A percentile compares a stretch with the other conserved stretches of the same genome.
Conservation (phyloP, 2,329 filamentous ascomycete species). For the Calonectria honghensis region DNA sequence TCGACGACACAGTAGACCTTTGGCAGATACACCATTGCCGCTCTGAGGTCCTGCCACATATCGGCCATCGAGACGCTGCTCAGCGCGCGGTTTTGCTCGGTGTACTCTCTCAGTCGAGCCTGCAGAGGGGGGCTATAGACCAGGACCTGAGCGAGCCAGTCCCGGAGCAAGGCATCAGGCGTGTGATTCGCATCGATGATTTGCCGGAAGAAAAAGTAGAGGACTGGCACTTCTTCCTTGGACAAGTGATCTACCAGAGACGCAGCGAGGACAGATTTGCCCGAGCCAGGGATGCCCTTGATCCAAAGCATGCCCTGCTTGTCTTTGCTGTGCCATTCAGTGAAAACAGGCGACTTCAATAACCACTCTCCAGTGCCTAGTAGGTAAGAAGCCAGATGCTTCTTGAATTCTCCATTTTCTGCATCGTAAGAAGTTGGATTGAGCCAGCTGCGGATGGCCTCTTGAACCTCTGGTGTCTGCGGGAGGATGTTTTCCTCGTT, state of each 20-base stretch:
- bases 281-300: constrained; percentile 60
- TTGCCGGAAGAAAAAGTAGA: constrained; percentile 62
- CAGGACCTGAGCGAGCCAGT: constrained; percentile 59
- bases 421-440: constrained; percentile 45
- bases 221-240: constrained; percentile 47
- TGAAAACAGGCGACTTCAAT: constrained; percentile 25
- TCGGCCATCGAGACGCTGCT: constrained; percentile 43
- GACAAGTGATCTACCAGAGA: constrained; percentile 46
- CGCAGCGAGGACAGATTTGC: constrained; percentile 59
- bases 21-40: constrained; percentile 49
- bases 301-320: constrained; percentile 47
- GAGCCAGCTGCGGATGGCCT: constrained; percentile 47
- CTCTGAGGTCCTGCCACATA: constrained; percentile 55
- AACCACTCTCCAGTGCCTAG: constrained; percentile 46
- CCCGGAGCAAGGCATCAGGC: constrained; percentile 54
- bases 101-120: constrained; percentile 44
- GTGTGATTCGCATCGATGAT: constrained; percentile 59
- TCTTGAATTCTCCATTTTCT: constrained; percentile 47
- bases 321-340: constrained; percentile 35
- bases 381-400: constrained; percentile 45
- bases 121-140: constrained; percentile 56
- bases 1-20: constrained; percentile 64
- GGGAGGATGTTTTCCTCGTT: constrained; percentile 59
- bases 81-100: not conserved
- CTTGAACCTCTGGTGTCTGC: constrained; percentile 50